phyloP scores from a whole-genome alignment of 2,329 filamentous ascomycete genomes.

The Ceratocystis cubensis region DNA sequence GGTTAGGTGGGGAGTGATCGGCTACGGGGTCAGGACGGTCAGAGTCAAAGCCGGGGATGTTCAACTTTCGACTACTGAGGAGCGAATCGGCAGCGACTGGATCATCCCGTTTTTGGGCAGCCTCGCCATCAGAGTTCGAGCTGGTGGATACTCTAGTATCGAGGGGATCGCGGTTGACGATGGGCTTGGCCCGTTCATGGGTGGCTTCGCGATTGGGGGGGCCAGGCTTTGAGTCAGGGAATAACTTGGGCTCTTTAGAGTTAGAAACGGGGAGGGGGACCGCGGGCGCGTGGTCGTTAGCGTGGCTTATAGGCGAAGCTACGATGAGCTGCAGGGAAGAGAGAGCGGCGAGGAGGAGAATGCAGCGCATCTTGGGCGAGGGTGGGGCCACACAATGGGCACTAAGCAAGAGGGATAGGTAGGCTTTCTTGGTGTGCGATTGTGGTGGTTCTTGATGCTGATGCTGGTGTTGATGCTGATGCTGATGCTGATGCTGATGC shows the following conservation, averaged over 20 bases:
- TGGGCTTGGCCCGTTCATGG: background rate
- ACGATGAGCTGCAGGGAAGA: background rate
- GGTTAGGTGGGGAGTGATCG: no score
- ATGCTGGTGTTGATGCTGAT: background rate
- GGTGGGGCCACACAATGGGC: background rate
- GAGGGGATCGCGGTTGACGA: background rate
- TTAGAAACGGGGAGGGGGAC: background rate
- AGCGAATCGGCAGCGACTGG: no score
- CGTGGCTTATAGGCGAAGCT: slow-evolving; percentile 9
- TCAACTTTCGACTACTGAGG: no score
- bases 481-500: background rate
- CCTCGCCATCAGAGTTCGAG: no score
- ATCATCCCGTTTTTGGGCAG: no score
- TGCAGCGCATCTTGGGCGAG: slow-evolving; percentile 5
- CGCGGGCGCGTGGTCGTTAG: background rate
- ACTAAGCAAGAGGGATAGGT: background rate
- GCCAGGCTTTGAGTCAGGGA: background rate
- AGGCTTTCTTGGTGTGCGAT: background rate
- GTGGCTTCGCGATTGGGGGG: background rate
- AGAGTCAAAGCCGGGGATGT: no score
- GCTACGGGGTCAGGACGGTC: no score
- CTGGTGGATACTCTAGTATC: no score
- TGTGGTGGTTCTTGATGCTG: background rate
- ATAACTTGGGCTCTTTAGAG: background rate
- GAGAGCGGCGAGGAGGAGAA: slow-evolving; percentile 12